Evolutionary conservation across 768 basidiomycete genomes (phyloP), one percentile per base, ranked within the genome.

Genomic region (Nevesoporus exiguus): DNA sequence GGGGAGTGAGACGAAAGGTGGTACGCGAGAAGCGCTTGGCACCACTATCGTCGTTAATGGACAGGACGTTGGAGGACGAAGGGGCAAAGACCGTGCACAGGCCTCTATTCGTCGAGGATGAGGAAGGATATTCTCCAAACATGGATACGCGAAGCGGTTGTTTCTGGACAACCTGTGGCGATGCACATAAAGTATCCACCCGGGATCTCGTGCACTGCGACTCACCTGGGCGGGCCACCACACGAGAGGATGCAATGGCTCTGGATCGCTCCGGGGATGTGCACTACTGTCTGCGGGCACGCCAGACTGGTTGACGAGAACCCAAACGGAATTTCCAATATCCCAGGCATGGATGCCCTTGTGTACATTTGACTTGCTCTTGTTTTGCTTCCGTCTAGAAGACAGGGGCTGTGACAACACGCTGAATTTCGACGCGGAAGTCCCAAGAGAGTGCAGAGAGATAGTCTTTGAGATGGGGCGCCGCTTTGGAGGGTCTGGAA

Each of bases 161-260:
- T 30, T 63, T 62, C 48, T 60, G 65, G 3, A 73, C 63, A 9
- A 69, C 56, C 65, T 63, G 45, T 3, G 7, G 42, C 24, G 31
- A 47, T 41, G 47, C 40, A 55, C 55, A 50, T 52, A 55, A 52
- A 56, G 40, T 44, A 51, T 22, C 43, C 24, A 39, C 45, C 6
- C 22, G 37, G 13, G 19, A 30, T 10, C 15, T 2, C 13, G 33
- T 14, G 41, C 7, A 19, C 3, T n/a, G 22, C 14, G 24, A 69
- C 74, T 59, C 61, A 88, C 88, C 74, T 78, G 77, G 27, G 76
- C 85, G 21, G 88, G 88, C 88, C 88, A 90, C 88, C 88, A 90
- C 36, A 82, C 67, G 52, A 66, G 58, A 29, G 49, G 44, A 6
- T 60, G 57, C 7, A 55, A 44, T 4, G 15, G 52, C 11, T 61